These are phyloP conservation scores for Boletus rex-veris DNA, from an alignment of 768 basidiomycete species.

Conservation along the genomic window DNA sequence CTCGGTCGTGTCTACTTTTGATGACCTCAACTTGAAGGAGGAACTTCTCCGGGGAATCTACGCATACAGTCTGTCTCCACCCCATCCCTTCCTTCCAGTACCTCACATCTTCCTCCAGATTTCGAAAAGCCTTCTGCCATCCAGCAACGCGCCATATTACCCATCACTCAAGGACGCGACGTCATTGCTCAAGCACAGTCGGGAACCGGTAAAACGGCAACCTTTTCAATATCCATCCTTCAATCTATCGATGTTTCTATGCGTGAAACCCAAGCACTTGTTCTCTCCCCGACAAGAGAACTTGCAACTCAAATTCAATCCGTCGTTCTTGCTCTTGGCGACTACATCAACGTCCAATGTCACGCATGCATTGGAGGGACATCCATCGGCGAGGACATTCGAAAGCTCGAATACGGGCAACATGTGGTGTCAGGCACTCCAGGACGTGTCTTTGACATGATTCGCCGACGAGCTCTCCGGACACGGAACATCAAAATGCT, in stretches of 20 bases:
- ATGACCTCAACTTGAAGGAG: slow-evolving; percentile 89
- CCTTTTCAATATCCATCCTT: slow-evolving; percentile 96
- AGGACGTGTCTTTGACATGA: slow-evolving; percentile 99
- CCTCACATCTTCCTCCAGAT: slow-evolving; percentile 41
- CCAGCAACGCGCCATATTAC: slow-evolving; percentile 96
- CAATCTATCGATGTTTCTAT: slow-evolving; percentile 96
- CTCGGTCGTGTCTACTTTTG: slow-evolving; percentile 84
- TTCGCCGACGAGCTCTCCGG: slow-evolving; percentile 85
- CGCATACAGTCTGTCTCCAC: slow-evolving; percentile 77
- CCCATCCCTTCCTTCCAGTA: not conserved
- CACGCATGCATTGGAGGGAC: slow-evolving; percentile 98
- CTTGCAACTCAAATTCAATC: slow-evolving; percentile 99
- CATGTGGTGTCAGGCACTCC: slow-evolving; percentile 98
- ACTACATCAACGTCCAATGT: slow-evolving; percentile 99
- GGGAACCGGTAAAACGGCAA: slow-evolving; percentile 99
- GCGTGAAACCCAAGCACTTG: slow-evolving; percentile 93
- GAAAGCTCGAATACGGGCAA: slow-evolving; percentile 95
- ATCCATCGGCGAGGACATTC: slow-evolving; percentile 95
- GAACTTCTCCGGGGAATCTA: slow-evolving; percentile 96
- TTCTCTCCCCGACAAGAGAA: slow-evolving; percentile 97
- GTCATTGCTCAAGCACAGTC: slow-evolving; percentile 99
- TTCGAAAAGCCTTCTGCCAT: slow-evolving; percentile 99
- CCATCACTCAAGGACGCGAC: slow-evolving; percentile 93
- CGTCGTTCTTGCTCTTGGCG: slow-evolving; percentile 91
- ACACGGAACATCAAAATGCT: slow-evolving; percentile 99